A percentile compares a stretch with the other conserved stretches of the same genome.
Conservation (phyloP, 176 grass and related monocot genomes). For the Echinochloa phyllopogon region DNA sequence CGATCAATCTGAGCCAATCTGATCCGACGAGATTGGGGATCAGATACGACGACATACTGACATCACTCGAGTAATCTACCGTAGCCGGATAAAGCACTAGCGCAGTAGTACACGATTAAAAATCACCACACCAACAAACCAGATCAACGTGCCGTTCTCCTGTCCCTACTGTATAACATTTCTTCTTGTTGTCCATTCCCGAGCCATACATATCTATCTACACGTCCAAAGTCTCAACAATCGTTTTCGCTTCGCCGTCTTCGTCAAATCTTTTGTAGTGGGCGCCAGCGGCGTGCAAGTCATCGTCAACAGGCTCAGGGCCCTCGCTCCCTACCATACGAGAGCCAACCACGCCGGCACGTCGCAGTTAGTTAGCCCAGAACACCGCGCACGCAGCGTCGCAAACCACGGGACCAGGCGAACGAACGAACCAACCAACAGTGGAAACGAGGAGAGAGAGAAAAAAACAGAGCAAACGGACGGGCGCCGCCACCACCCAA, state of each 20-base stretch:
- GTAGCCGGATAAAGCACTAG: background rate
- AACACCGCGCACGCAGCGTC: background rate
- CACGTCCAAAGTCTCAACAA: background rate
- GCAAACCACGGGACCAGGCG: background rate
- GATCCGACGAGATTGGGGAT: background rate
- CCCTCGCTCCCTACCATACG: background rate
- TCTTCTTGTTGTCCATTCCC: background rate
- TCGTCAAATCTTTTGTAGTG: background rate
- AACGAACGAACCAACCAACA: background rate
- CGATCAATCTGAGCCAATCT: background rate
- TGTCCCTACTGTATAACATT: no score
- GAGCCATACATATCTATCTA: background rate
- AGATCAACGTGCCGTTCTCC: background rate
- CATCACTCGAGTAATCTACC: background rate
- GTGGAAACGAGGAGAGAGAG: background rate
- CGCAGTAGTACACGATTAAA: background rate
- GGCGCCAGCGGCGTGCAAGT: background rate
- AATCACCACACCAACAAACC: background rate
- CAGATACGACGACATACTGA: background rate
- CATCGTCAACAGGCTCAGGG: background rate
- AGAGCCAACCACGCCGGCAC: background rate
- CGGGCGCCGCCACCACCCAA: slow-evolving; percentile 9
- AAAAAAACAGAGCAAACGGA: background rate
- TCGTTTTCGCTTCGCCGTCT: background rate
- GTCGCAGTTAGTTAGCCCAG: background rate